Conservation (phyloP, 169 alveolate genomes). For the Eimeria acervulina region DNA sequence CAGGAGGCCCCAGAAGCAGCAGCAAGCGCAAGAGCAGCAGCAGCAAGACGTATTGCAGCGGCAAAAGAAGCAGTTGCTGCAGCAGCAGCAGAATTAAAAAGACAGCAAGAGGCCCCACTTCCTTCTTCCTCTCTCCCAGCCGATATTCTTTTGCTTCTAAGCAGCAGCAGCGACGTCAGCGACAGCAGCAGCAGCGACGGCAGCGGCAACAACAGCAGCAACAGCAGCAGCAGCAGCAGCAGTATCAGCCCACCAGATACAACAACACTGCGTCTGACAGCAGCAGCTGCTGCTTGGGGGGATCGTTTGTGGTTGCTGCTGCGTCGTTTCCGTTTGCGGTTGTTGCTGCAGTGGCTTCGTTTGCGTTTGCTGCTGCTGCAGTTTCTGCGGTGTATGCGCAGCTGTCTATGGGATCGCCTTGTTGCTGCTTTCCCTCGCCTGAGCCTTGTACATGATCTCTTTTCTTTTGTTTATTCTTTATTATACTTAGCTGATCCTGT, state of each 20-base stretch:
- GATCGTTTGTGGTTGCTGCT: not conserved
- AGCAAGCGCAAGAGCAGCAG: constrained; percentile 1
- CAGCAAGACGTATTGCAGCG: not conserved
- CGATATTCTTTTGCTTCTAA: not conserved
- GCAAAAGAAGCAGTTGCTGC: not conserved
- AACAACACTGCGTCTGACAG: not conserved
- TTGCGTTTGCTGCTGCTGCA: constrained; percentile 14
- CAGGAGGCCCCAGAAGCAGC: constrained; percentile 50
- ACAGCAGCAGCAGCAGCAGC: constrained; percentile 58
- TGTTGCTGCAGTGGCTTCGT: constrained; percentile 8
- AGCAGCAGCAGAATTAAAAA: constrained; percentile 23
- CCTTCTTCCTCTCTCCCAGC: not conserved
- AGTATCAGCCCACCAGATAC: not conserved
- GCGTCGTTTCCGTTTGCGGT: not conserved
- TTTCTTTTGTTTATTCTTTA: constrained; percentile 46
- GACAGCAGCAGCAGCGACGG: not conserved
- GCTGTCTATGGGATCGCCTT: not conserved
- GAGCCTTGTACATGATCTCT: not conserved
- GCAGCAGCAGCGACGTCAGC: not conserved
- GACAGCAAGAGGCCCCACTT: not conserved
- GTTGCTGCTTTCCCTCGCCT: not conserved
- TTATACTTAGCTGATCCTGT: constrained; percentile 63
- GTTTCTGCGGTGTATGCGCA: constrained; percentile 2
- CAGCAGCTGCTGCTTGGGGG: constrained; percentile 34
- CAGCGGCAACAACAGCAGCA: not conserved